A percentile compares a stretch with the other conserved stretches of the same genome.
Conservation (phyloP, 768 basidiomycete species). For the Hygrocybe coccinea region DNA sequence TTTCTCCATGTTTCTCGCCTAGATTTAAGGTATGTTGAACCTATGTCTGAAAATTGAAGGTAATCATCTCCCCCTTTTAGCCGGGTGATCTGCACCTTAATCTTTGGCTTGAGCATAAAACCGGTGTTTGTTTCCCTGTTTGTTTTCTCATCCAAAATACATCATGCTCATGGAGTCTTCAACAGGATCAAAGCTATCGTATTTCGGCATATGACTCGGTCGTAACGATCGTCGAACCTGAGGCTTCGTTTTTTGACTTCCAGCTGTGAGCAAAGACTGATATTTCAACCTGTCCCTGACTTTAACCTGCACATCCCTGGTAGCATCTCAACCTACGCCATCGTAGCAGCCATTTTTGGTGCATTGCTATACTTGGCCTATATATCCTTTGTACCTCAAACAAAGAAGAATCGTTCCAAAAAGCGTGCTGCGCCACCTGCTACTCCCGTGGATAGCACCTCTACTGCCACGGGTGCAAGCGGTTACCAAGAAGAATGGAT, state of each 20-base stretch:
- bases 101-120: slow-evolving; percentile 69
- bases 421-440: slow-evolving; percentile 40
- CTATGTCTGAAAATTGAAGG: not conserved
- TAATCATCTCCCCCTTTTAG: slow-evolving; percentile 32
- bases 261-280: slow-evolving; percentile 54
- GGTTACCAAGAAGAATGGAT: slow-evolving; percentile 90
- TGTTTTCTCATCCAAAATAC: not conserved
- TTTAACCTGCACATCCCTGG: not conserved
- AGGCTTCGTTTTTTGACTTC: slow-evolving; percentile 69
- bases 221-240: slow-evolving; percentile 76
- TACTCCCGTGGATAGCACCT: slow-evolving; percentile 51
- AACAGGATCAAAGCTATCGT: slow-evolving; percentile 54
- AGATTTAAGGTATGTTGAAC: slow-evolving; percentile 55
- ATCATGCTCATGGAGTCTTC: not conserved
- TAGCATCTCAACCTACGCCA: slow-evolving; percentile 65
- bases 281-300: slow-evolving; percentile 1
- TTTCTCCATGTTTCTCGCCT: slow-evolving; percentile 8
- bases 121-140: slow-evolving; percentile 45
- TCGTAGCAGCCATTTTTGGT: slow-evolving; percentile 59
- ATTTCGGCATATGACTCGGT: slow-evolving; percentile 69
- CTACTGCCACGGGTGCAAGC: slow-evolving; percentile 60
- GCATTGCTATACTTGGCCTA: slow-evolving; percentile 63
- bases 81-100: slow-evolving; percentile 70
- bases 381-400: slow-evolving; percentile 56
- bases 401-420: slow-evolving; percentile 52